Base-by-base conservation (phyloP, 2,329 filamentous ascomycete species). In the Pseudopithomyces chartarum region DNA sequence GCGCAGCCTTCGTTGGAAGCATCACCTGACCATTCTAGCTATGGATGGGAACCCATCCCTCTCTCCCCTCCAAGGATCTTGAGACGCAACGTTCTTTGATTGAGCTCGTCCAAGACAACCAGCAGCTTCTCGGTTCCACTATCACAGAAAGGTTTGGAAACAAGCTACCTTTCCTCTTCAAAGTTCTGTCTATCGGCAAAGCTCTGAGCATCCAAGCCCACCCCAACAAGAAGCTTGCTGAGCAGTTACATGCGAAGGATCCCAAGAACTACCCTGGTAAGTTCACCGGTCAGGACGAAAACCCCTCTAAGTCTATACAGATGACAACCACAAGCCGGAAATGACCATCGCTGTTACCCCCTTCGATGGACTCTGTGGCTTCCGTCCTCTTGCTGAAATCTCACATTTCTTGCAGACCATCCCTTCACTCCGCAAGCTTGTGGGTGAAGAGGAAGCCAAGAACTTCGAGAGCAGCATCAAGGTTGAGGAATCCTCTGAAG, bases 321-420 rank as follows among this genome's bases (percentile, higher is more conserved):
- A 99, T 82, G 94, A 98, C 81, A 99, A 99, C 80, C 95, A 99
- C 83, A 99, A 99, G 80, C 95, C 95, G 33, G 95, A 99, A 79
- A 99, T 99, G 95, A 93, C 95, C 60, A 97, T 99, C 76, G 95
- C 95, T 60, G 89, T 99, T 69, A 98, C 95, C 1, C 89, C 92
- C 0, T 99, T 99, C 65, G 94, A 98, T 74, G 95, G 95, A 0
- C 85, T 99, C 33, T 99, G 95, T 70, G 95, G 95, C 33, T 99
- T 99, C 82, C 87, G 95, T 10, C 95, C 95, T 0, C 81, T 97
- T 20, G 82, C 80, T 5, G 93, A 99, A 78, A 95, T 98, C 60
- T 83, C 87, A 0, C 91, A 96, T 74, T 98, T 98, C 76, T 82
- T 96, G 32, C 79, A 86, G 47, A 84, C 81, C 6, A 82, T 92